A percentile compares a stretch with the other conserved stretches of the same genome.
Evolutionary conservation across 73 alveolate genomes (phyloP).

Genomic region (Symbiodinium natans): DNA sequence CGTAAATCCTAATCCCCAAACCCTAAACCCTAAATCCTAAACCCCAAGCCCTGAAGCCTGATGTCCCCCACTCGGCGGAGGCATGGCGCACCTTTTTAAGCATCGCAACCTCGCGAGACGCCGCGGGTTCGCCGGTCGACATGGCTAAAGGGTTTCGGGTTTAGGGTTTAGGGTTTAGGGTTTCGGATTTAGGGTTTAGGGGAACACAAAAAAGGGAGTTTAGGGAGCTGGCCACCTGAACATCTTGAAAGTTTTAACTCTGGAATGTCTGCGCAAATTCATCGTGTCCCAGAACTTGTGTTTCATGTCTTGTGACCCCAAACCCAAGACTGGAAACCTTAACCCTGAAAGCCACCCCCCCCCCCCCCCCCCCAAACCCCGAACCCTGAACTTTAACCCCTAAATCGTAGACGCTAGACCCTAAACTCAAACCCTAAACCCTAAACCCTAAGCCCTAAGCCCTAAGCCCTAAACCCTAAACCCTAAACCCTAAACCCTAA

Average conservation of each 20-base stretch:
- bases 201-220: too few relatives aligned
- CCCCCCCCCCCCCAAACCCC: too few relatives aligned
- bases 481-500: not conserved
- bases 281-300: too few relatives aligned
- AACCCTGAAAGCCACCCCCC: too few relatives aligned
- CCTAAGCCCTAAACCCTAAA: not conserved
- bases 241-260: too few relatives aligned
- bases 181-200: too few relatives aligned
- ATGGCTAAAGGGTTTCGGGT: too few relatives aligned
- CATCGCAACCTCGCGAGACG: slow-evolving; percentile 61
- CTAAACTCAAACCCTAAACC: not conserved
- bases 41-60: not conserved
- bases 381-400: not conserved
- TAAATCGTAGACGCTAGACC: not conserved
- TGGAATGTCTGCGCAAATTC: too few relatives aligned
- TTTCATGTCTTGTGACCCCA: not conserved
- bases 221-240: too few relatives aligned
- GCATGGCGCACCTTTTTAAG: slow-evolving; percentile 46
- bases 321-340: too few relatives aligned
- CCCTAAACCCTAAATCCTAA: not conserved
- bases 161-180: too few relatives aligned
- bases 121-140: slow-evolving; percentile 24
- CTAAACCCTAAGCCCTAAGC: too few relatives aligned
- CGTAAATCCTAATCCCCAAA: not conserved
- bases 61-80: not conserved